Percentiles rank a stretch among this genome's conserved stretches.
Conservation (phyloP, 1,284 basidiomycete species). For the Microstroma glucosiphilum region DNA sequence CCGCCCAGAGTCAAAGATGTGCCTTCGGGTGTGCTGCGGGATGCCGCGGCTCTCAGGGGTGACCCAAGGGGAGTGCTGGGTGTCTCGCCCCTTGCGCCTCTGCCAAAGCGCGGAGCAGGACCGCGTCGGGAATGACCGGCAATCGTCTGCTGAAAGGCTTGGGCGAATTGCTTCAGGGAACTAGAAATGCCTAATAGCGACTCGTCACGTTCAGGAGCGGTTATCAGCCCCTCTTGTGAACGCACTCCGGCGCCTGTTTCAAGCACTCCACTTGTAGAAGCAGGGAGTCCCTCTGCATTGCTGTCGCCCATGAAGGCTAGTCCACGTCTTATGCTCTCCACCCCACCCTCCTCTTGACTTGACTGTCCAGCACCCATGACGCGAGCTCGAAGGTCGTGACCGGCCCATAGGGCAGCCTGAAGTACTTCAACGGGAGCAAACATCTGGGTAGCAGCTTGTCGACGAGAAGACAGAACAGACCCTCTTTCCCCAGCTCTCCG, state of each 20-base stretch:
- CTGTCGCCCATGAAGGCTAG: neutral
- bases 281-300: neutral
- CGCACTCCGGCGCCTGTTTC: neutral
- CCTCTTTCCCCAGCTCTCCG: neutral
- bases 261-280: neutral
- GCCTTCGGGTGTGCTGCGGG: neutral
- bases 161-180: constrained; percentile 25
- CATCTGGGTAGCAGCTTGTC: constrained; percentile 21
- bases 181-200: constrained; percentile 27
- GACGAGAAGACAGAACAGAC: neutral
- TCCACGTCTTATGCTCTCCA: neutral
- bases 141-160: constrained; percentile 9
- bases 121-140: neutral
- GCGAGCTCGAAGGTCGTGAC: constrained; percentile 29
- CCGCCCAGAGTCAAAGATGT: neutral
- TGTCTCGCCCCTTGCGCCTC: neutral
- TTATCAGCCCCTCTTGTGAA: no score
- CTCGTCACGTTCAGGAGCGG: neutral
- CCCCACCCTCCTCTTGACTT: neutral
- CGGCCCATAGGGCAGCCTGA: constrained; percentile 37
- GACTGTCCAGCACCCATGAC: neutral
- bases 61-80: neutral
- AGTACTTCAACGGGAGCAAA: constrained; percentile 26
- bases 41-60: neutral
- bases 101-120: neutral